Evolutionary conservation across 352 stramenopile genomes (phyloP).

Genomic region (Albugo candida): DNA sequence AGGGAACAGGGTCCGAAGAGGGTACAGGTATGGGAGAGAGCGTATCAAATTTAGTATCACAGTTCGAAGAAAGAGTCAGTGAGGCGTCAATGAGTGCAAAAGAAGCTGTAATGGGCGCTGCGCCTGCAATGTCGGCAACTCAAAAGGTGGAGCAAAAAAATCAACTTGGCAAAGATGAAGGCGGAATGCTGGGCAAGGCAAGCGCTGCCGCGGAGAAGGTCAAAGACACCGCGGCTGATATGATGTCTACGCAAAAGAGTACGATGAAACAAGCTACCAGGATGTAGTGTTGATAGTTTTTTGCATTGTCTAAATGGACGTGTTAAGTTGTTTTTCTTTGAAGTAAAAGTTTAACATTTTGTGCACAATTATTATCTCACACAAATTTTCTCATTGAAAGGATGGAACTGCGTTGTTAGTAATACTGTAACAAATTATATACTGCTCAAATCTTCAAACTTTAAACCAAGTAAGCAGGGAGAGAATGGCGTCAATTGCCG

Average conservation of each 20-base stretch:
- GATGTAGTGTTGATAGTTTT: neutral
- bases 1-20: too few species aligned
- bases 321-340: too few species aligned
- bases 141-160: conserved; percentile 8
- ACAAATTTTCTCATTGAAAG: too few species aligned
- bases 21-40: conserved; percentile 5
- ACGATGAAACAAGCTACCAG: conserved; percentile 14
- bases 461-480: too few species aligned
- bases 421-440: too few species aligned
- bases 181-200: conserved; percentile 1
- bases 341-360: too few species aligned
- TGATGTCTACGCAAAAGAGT: conserved; percentile 9
- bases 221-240: conserved; percentile 13
- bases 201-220: conserved; percentile 3
- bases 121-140: conserved; percentile 13
- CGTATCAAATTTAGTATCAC: conserved; percentile 5
- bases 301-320: too few species aligned
- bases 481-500: conserved; percentile 53
- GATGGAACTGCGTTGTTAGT: too few species aligned
- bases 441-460: too few species aligned
- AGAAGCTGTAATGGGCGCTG: conserved; percentile 9
- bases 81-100: conserved; percentile 6
- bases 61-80: conserved; percentile 7
- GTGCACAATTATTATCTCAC: too few species aligned
- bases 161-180: conserved; percentile 8